phyloP scores from a whole-genome alignment of 2,329 filamentous ascomycete genomes.

The Pyricularia sp. region DNA sequence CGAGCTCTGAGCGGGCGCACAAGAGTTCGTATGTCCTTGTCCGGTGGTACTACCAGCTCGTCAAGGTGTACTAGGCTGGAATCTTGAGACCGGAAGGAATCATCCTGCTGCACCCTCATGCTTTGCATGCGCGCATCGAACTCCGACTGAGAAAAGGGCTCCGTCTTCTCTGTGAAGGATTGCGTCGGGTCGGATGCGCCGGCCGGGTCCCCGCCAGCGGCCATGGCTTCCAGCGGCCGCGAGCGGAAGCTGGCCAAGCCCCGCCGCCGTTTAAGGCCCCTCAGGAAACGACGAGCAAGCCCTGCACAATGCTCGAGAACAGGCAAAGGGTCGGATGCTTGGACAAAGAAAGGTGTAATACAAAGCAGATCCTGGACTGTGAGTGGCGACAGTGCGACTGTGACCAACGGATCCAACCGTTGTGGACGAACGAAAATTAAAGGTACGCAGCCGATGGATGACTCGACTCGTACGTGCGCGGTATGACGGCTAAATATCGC shows the following conservation, averaged over 20 bases:
- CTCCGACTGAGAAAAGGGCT: constrained; percentile 48
- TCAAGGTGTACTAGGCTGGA: constrained; percentile 42
- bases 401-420: not conserved
- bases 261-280: not conserved
- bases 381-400: not conserved
- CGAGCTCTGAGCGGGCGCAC: constrained; percentile 44
- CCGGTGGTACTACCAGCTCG: constrained; percentile 29
- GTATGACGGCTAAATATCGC: not conserved
- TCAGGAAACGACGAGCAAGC: not conserved
- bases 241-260: not conserved
- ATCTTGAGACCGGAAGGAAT: constrained; percentile 21
- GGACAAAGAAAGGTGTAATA: not conserved
- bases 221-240: not conserved
- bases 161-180: constrained; percentile 36
- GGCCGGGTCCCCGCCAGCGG: constrained; percentile 1
- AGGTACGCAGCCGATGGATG: not conserved
- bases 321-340: not conserved
- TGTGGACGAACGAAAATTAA: not conserved
- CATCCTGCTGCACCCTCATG: constrained; percentile 32
- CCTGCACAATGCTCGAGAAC: not conserved
- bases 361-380: not conserved
- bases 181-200: constrained; percentile 6
- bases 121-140: constrained; percentile 38
- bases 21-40: constrained; percentile 47
- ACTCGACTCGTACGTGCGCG: not conserved